A percentile compares a stretch with the other conserved stretches of the same genome.
These are phyloP conservation scores for Colletotrichum falcatum DNA, from an alignment of 2,329 filamentous ascomycete genomes.

Conservation along the genomic window DNA sequence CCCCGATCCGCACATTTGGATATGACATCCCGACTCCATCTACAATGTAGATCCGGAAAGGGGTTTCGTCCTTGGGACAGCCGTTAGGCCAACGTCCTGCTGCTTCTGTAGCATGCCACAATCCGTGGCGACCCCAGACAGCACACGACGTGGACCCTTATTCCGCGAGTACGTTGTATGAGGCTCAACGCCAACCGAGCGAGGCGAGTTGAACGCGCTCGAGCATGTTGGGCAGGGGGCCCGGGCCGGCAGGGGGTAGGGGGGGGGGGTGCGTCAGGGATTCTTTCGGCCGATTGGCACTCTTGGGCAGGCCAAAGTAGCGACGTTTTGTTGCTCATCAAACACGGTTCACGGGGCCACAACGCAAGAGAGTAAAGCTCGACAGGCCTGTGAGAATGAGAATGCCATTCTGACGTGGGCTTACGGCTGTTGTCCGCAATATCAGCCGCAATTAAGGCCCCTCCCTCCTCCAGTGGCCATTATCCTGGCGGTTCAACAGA, in stretches of 20 bases:
- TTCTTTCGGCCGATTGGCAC: constrained; percentile 34
- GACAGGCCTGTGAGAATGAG: constrained; percentile 15
- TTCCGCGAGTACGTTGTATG: constrained; percentile 1
- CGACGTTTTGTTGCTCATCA: constrained; percentile 24
- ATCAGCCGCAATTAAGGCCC: constrained; percentile 20
- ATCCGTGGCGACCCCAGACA: neutral
- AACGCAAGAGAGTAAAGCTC: neutral
- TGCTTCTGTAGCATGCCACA: neutral
- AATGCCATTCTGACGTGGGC: neutral
- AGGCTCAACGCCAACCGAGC: constrained; percentile 19
- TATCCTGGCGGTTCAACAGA: constrained; percentile 6
- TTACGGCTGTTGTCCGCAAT: constrained; percentile 3
- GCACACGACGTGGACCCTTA: constrained; percentile 11
- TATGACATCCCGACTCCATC: neutral
- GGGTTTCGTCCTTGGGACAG: constrained; percentile 12
- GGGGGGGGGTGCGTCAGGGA: constrained; percentile 13
- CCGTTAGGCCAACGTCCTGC: neutral
- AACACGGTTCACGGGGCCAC: neutral
- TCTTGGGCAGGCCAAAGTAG: constrained; percentile 3
- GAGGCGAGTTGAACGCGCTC: constrained; percentile 16
- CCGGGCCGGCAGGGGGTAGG: neutral
- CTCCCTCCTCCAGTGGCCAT: constrained; percentile 6
- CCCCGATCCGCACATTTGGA: constrained; percentile 10
- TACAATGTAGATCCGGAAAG: neutral
- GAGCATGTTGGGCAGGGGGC: constrained; percentile 5